Evolutionary conservation across 768 basidiomycete genomes (phyloP).

Genomic region (Hortiboletus campestris): DNA sequence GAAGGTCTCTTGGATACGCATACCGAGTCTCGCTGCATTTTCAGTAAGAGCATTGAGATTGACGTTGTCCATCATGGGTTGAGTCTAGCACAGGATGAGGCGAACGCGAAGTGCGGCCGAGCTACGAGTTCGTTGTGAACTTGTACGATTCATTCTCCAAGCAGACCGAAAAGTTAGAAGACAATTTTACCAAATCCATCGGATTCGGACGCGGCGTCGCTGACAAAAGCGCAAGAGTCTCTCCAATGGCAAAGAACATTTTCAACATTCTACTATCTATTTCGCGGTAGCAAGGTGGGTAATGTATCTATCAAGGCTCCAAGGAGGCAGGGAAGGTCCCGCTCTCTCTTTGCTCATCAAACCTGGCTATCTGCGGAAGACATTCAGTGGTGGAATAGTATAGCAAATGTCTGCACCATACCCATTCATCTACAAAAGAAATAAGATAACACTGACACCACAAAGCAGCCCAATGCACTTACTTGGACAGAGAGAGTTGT

Average conservation of each 20-base stretch:
- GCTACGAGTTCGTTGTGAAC: background rate
- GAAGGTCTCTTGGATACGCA: constrained; percentile 80
- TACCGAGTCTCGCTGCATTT: constrained; percentile 81
- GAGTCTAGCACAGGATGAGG: background rate
- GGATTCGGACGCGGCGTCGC: background rate
- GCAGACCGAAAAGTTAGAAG: background rate
- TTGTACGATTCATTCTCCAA: constrained; percentile 2
- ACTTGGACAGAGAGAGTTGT: constrained; percentile 98
- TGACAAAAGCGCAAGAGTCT: background rate
- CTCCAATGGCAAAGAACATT: background rate
- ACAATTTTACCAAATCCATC: background rate
- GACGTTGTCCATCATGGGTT: constrained; percentile 32
- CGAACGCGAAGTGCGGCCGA: background rate
- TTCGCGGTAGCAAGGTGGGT: background rate
- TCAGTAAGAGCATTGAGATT: constrained; percentile 53
- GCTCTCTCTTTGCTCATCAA: constrained; percentile 92
- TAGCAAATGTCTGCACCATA: constrained; percentile 33
- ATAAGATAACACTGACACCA: constrained; percentile 8
- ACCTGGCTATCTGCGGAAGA: constrained; percentile 66
- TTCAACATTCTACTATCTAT: constrained; percentile 13
- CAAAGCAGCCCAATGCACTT: constrained; percentile 35
- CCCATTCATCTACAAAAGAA: constrained; percentile 80
- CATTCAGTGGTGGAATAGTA: background rate
- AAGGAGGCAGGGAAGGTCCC: constrained; percentile 92
- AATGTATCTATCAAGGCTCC: constrained; percentile 54